Base-by-base conservation (phyloP, 202 grass and related monocot genomes). In the Miscanthus sacchariflorus region DNA sequence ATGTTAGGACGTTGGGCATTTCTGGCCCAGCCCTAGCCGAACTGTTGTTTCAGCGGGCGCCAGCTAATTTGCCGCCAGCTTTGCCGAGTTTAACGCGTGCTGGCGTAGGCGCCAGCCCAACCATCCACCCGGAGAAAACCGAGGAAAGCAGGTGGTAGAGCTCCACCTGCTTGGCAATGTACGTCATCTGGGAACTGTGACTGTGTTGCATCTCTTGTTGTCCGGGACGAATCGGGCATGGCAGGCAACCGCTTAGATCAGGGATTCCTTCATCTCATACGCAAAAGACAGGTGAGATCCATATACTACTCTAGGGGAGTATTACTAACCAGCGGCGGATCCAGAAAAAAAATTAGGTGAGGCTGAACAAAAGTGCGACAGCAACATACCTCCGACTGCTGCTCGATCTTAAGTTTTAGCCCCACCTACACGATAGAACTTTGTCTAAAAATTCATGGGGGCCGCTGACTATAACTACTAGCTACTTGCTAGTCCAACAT, bases 221-320 rank as follows among this genome's bases (percentile, higher is more conserved):
- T 48, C 78, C 25, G 14, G 2, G 19, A 23, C 19, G 21, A 59
- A 59, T 59, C 21, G 56, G 56, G 56, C 8, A 23, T 59, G 54
- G 18, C 54, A 35, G 54, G 0, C 54, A 58, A 58, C 54, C 7
- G 56, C 54, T 61, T 61, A 61, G 8, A 61, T 23, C 58, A 61
- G 18, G 54, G 54, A 58, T 58, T 21, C 4, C n/a, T 7, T 36
- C 12, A 49, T 19, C 25, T 30, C 24, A 3, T n/a, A 36, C 18
- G 30, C 54, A 39, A 64, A 79, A 40, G 13, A 3, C 77, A 42
- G 19, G n/a, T 78, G 54, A 79, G 74, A 58, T 59, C 76, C 35
- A 6, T 12, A 6, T 12, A 10, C 25, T 23, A 3, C 15, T 5
- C 30, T 44, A 15, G 21, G 2, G 2, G 23, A 45, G 13, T 43